Base-by-base conservation (phyloP, 164 flowering plant species). In the Magnolia kwangsiensis region DNA sequence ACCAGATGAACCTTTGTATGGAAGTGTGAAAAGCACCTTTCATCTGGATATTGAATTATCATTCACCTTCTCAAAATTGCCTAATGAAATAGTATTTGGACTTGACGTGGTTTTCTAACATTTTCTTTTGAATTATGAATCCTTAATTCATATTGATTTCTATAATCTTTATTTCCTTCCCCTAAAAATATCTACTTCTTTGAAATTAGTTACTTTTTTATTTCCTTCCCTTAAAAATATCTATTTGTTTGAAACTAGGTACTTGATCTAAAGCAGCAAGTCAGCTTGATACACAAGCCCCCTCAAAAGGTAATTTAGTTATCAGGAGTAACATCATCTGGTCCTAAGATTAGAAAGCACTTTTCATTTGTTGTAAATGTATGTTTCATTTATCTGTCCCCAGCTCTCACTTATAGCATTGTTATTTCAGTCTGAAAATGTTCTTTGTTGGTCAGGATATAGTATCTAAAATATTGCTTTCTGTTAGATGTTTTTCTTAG, bases 281-380 rank as follows among this genome's bases (percentile, higher is more conserved):
- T 79, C 66, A 78, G 75, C 81, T 85, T 91, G 64, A 82, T 85
- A 8, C 98, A 93, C 86, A 93, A 93, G 85, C 84, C 71, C 63
- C 88, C 98, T 31, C 88, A 86, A 78, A 89, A 83, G 90, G 98
- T 93, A 37, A 55, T 75, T 64, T 75, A 27, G 8, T 50, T 59
- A n/a, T 64, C 20, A 19, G 16, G 20, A 19, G 50, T 24, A 45
- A n/a, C 29, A 18, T 65, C 68, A 24, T 7, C 45, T 64, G 50
- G 67, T 49, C 24, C 31, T 50, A 50, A 49, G 23, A 72, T 65
- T 24, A 10, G 50, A 6, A 64, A 49, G 37, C 50, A 27, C 24
- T 74, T 63, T 37, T 37, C 55, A 14, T 74, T 74, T 55, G 7
- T 37, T 37, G 2, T 3, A 51, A 37, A 51, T 71, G n/a, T 14